Percentiles rank a stretch among this genome's conserved stretches.
These are phyloP conservation scores for Melampsora allii-populina DNA, from an alignment of 1,284 basidiomycete genomes.

Conservation along the genomic window DNA sequence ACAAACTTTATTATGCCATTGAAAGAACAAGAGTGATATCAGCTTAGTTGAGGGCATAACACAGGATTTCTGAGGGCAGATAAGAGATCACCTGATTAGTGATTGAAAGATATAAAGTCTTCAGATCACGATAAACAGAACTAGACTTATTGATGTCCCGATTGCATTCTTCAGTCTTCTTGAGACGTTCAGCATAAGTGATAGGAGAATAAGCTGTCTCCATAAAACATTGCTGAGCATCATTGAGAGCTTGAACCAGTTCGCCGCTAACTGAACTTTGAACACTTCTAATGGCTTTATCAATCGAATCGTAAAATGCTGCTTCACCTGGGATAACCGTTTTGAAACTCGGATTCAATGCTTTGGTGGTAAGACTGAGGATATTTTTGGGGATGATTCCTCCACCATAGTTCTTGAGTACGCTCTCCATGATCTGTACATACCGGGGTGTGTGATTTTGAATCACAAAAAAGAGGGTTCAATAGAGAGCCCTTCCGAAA, in stretches of 20 bases:
- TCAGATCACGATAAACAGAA: conserved; percentile 31
- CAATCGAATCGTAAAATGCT: conserved; percentile 8
- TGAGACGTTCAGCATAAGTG: conserved; percentile 15
- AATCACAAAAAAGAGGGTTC: too few relatives aligned
- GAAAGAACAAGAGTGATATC: not conserved
- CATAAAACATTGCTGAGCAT: conserved; percentile 37
- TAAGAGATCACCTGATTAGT: conserved; percentile 23
- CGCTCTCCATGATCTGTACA: conserved; percentile 30
- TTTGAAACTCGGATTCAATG: conserved; percentile 27
- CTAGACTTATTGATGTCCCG: conserved; percentile 2
- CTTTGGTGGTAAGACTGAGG: conserved; percentile 14
- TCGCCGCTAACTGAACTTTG: conserved; percentile 23
- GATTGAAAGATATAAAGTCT: conserved; percentile 33
- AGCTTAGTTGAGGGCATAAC: not conserved
- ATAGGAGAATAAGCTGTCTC: conserved; percentile 1
- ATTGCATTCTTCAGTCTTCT: conserved; percentile 15
- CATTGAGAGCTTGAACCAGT: conserved; percentile 36
- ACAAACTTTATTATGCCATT: conserved; percentile 11
- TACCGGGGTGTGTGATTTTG: not conserved
- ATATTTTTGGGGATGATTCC: conserved; percentile 27
- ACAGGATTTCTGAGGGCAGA: not conserved
- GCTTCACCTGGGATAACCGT: conserved; percentile 34
- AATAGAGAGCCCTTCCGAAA: not conserved
- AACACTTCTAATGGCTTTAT: conserved; percentile 30
- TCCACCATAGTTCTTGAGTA: conserved; percentile 33